Conservation (phyloP, 176 grass and related monocot species). For the Olyra latifolia region DNA sequence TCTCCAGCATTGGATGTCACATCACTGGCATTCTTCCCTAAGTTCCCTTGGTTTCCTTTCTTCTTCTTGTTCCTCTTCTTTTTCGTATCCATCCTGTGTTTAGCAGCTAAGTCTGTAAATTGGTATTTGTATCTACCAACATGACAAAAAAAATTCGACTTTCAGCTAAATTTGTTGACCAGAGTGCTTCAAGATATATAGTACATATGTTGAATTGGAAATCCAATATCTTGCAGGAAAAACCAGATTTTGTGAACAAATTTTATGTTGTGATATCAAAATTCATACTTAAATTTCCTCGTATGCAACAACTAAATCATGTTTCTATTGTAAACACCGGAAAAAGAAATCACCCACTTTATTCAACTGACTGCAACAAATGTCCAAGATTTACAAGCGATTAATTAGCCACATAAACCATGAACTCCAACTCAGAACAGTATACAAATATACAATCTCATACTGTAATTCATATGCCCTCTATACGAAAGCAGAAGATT, state of each 20-base stretch:
- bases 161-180: slow-evolving; percentile 16
- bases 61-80: slow-evolving; percentile 98
- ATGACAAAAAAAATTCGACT: background rate
- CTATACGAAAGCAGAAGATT: background rate
- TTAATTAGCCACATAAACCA: background rate
- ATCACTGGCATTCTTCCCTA: slow-evolving; percentile 59
- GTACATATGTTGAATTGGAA: background rate
- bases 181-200: background rate
- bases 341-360: background rate
- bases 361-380: slow-evolving; percentile 24
- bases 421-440: background rate
- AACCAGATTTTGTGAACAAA: background rate
- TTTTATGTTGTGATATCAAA: background rate
- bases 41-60: slow-evolving; percentile 80
- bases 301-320: background rate
- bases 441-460: too few species aligned
- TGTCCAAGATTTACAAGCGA: background rate
- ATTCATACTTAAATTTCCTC: background rate
- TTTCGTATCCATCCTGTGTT: slow-evolving; percentile 67
- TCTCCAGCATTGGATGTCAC: slow-evolving; percentile 47
- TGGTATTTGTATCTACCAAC: background rate
- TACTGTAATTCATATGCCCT: background rate
- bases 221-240: background rate
- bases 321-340: background rate
- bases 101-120: slow-evolving; percentile 1